Conservation (phyloP, 768 basidiomycete species). For the Rhodotorula kratochvilovae region DNA sequence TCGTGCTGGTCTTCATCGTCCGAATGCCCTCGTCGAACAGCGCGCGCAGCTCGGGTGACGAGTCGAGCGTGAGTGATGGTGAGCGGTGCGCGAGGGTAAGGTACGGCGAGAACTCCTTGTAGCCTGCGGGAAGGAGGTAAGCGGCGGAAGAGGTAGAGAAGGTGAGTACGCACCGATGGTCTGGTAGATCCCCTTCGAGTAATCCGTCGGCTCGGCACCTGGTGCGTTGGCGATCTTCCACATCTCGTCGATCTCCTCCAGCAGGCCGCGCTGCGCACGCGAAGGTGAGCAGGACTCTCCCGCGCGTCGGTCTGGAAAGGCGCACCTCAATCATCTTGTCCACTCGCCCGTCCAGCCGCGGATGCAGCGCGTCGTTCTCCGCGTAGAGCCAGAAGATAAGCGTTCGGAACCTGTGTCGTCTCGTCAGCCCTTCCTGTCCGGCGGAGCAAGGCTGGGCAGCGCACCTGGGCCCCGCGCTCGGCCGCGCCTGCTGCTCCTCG, state of each 20-base stretch:
- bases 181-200: slow-evolving; percentile 84
- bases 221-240: slow-evolving; percentile 33
- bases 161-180: slow-evolving; percentile 64
- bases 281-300: neutral
- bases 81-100: slow-evolving; percentile 45
- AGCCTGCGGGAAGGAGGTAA: slow-evolving; percentile 56
- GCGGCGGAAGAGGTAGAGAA: neutral
- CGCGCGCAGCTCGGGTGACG: neutral
- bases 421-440: too few species aligned
- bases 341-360: slow-evolving; percentile 70
- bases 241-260: slow-evolving; percentile 64
- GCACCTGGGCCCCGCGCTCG: slow-evolving; percentile 32
- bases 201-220: slow-evolving; percentile 52
- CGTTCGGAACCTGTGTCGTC: slow-evolving; percentile 63
- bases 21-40: slow-evolving; percentile 61
- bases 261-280: slow-evolving; percentile 61
- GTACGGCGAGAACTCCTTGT: slow-evolving; percentile 78
- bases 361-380: slow-evolving; percentile 59
- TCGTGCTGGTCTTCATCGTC: slow-evolving; percentile 77
- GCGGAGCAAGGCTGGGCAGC: neutral
- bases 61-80: slow-evolving; percentile 5
- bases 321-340: slow-evolving; percentile 83
- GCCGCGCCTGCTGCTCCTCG: slow-evolving; percentile 56
- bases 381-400: slow-evolving; percentile 90
- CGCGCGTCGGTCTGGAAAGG: too few species aligned